Percentiles rank a stretch among this genome's conserved stretches.
phyloP scores from a whole-genome alignment of 345 rosid genomes.

The Psidium friedrichsthalianum region DNA sequence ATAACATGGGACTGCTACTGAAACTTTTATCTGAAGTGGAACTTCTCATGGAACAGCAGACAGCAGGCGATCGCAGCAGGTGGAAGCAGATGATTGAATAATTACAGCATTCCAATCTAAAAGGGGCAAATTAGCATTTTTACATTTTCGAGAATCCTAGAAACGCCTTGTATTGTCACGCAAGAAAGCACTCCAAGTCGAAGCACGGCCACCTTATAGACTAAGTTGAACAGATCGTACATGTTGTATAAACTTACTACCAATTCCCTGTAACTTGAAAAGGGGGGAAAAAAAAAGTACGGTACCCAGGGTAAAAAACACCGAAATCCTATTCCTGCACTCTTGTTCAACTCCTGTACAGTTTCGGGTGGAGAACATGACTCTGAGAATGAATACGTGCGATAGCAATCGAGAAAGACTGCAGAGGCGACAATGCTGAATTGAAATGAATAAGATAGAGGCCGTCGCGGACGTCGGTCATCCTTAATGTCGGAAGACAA shows the following conservation, averaged over 20 bases:
- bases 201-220: neutral
- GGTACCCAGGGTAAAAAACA: neutral
- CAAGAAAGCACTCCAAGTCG: neutral
- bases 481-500: slow-evolving; percentile 43
- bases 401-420: slow-evolving; percentile 68
- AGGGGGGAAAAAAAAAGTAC: neutral
- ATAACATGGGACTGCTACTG: neutral
- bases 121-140: neutral
- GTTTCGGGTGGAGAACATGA: slow-evolving; percentile 35
- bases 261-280: neutral
- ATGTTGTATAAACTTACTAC: neutral
- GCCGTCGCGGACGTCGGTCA: slow-evolving; percentile 60
- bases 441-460: slow-evolving; percentile 62
- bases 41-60: neutral
- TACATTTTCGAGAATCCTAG: neutral
- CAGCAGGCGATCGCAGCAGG: neutral
- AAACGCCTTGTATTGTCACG: neutral
- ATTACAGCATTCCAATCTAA: neutral
- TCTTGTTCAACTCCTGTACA: slow-evolving; percentile 10
- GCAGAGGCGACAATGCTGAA: slow-evolving; percentile 64
- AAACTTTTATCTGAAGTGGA: neutral
- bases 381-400: slow-evolving; percentile 68
- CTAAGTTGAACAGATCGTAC: neutral
- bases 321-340: neutral
- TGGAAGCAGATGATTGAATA: neutral